Base-by-base conservation (phyloP, 768 basidiomycete genomes). In the Tulasnella sp. region DNA sequence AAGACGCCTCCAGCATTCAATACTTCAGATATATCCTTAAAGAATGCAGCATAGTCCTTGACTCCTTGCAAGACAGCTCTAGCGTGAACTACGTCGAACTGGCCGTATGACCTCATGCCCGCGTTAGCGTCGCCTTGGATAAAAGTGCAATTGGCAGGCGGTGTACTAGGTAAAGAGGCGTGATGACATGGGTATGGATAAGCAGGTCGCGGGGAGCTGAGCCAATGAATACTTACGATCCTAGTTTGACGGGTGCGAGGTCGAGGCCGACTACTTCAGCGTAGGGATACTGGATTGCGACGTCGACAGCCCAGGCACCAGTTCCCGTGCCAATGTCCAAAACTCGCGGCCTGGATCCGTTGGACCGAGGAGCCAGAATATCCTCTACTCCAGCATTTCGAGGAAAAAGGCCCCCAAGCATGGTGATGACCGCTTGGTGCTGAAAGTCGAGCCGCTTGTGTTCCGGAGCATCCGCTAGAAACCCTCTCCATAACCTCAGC, bases 341-440 rank as follows among this genome's bases (percentile, higher is more conserved):
- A 14, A 76, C 75, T 19, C 64, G 34, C 1, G 67, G 74, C 38
- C 37, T 40, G 14, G 22, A 22, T 17, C 40, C 67, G 8, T 68
- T 39, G 36, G 25, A n/a, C 36, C 38, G 40, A 1, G 75, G 67
- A 12, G 75, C 22, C 8, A 76, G 29, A 14, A 54, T 38, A 25
- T 52, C 11, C 34, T 54, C 40, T 31, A 76, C 75, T 29, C n/a
- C 69, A 14, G 69, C 67, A 22, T 25, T 19, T 34, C 34, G 14
- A 19, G 49, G 67, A 31, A 42, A 76, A 25, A 76, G 67, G 6
- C 42, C 69, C 19, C 69, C 25, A 4, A 29, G 17, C 42, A 68
- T 29, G 80, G 80, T 17, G 17, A 37, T n/a, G n/a, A 76, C 17
- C 8, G 67, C 29, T n/a, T 69, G 39, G n/a, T 76, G 75, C n/a